phyloP scores from a whole-genome alignment of 768 basidiomycete genomes.

The Collybia sp. region DNA sequence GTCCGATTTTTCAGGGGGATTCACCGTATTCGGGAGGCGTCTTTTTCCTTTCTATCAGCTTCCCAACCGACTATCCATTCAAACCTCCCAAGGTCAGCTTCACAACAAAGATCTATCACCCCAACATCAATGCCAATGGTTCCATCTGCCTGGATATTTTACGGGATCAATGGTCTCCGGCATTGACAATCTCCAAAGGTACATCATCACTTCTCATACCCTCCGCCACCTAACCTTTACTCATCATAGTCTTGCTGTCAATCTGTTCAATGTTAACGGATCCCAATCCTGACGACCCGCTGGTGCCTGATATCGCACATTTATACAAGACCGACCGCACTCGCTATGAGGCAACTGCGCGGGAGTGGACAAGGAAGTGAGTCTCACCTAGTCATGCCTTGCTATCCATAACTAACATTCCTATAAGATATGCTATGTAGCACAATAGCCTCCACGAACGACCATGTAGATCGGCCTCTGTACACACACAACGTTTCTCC shows the following conservation, averaged over 20 bases:
- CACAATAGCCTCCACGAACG: conserved; percentile 9
- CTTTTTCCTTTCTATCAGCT: conserved; percentile 93
- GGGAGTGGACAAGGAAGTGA: conserved; percentile 99
- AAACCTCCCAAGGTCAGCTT: conserved; percentile 99
- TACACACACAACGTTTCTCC: conserved; percentile 2
- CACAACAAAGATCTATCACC: conserved; percentile 99
- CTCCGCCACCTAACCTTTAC: background rate
- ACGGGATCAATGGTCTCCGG: conserved; percentile 98
- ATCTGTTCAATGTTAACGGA: conserved; percentile 99
- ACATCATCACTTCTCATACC: conserved; percentile 13
- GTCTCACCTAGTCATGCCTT: conserved; percentile 24
- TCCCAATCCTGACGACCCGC: conserved; percentile 97
- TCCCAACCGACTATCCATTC: conserved; percentile 99
- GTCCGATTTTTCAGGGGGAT: conserved; percentile 60
- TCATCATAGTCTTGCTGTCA: conserved; percentile 75
- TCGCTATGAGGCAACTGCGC: conserved; percentile 95
- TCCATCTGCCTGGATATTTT: conserved; percentile 98
- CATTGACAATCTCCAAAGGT: conserved; percentile 99
- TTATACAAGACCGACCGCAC: conserved; percentile 98
- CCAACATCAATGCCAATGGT: conserved; percentile 99
- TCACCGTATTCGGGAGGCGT: conserved; percentile 99
- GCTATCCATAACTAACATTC: conserved; percentile 2
- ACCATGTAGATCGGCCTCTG: conserved; percentile 6
- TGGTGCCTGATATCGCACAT: conserved; percentile 98
- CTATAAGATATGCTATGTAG: conserved; percentile 50